Evolutionary conservation across 1,284 basidiomycete genomes (phyloP).

Genomic region (Termitomyces sp.): DNA sequence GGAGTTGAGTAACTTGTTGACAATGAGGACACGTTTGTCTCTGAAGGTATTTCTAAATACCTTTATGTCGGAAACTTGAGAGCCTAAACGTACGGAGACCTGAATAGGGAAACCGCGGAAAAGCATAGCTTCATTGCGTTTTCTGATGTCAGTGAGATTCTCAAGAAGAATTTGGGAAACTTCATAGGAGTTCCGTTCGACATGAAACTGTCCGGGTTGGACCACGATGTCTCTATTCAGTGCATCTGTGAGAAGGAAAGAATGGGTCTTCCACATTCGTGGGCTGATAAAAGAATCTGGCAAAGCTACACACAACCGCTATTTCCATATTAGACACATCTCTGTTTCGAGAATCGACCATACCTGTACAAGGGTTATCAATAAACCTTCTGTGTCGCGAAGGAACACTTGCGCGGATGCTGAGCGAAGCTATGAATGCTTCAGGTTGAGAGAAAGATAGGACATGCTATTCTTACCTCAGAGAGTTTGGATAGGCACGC

Average conservation of each 20-base stretch:
- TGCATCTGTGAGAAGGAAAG: slow-evolving; percentile 39
- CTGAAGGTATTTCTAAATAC: slow-evolving; percentile 24
- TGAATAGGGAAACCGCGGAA: slow-evolving; percentile 64
- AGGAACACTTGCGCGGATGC: slow-evolving; percentile 51
- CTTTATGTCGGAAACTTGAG: slow-evolving; percentile 74
- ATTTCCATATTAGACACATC: slow-evolving; percentile 1
- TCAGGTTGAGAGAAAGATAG: not conserved
- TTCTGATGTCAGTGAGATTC: slow-evolving; percentile 53
- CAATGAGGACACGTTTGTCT: not conserved
- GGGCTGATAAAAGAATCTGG: slow-evolving; percentile 76
- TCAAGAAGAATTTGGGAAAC: slow-evolving; percentile 43
- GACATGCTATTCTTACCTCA: slow-evolving; percentile 49
- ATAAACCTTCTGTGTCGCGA: slow-evolving; percentile 46
- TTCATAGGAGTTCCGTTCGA: slow-evolving; percentile 35
- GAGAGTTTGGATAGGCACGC: slow-evolving; percentile 61
- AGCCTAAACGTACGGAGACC: slow-evolving; percentile 49
- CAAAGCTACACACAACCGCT: slow-evolving; percentile 61
- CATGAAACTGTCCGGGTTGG: slow-evolving; percentile 27
- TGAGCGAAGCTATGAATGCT: slow-evolving; percentile 41
- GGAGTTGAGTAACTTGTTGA: slow-evolving; percentile 69
- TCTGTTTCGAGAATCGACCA: not conserved
- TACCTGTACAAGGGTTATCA: slow-evolving; percentile 59
- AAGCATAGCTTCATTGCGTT: slow-evolving; percentile 73
- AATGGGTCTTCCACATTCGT: slow-evolving; percentile 54
- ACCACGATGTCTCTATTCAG: slow-evolving; percentile 36